Base-by-base conservation (phyloP, 2,329 filamentous ascomycete genomes). In the Colletotrichum salicis region DNA sequence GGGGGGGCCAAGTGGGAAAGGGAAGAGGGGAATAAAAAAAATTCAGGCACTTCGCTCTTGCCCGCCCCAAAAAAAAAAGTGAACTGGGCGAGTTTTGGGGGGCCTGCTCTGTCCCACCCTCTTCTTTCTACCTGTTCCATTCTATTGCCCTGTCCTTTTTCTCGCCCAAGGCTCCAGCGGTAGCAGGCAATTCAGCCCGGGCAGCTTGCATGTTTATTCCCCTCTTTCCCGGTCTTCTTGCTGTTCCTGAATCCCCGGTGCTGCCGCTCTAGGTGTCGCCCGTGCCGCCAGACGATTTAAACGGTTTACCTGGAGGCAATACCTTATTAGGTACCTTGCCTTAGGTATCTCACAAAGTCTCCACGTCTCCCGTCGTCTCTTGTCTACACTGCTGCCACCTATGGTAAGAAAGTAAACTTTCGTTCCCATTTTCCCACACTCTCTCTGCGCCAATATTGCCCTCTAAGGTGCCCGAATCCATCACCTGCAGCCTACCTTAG, bases 31-130 rank as follows among this genome's bases (percentile, higher is more conserved):
- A 76, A 77, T 74, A 66, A 78, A 77, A 77, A 73, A 76, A 75
- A 77, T 67, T 74, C 76, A 69, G 74, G 78, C 74, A 77, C 78
- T 80, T 78, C 80, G 80, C 79, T 70, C 80, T 75, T 79, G 79
- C 73, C 33, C 58, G 52, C 52, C 27, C 63, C 45, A 63, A 61
- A 63, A 71, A 68, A 63, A 35, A 31, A 60, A 57, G 60, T 15
- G 29, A 31, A 19, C 41, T 52, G 52, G 31, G 12, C 54, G 41
- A 22, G 8, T 35, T 51, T 48, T 35, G 41, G 58, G 58, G 58
- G 58, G 59, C 59, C 45, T 51, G 41, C 8, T 35, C 41, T 29
- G 35, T 45, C 41, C 41, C 57, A 15, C 58, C 19, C 27, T 4
- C 27, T 4, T 48, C 58, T 11, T 27, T 35, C 29, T 60, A 22